Evolutionary conservation across 2,329 filamentous ascomycete species (phyloP), one percentile per base, ranked within the genome.

Genomic region (Beauveria brongniartii): DNA sequence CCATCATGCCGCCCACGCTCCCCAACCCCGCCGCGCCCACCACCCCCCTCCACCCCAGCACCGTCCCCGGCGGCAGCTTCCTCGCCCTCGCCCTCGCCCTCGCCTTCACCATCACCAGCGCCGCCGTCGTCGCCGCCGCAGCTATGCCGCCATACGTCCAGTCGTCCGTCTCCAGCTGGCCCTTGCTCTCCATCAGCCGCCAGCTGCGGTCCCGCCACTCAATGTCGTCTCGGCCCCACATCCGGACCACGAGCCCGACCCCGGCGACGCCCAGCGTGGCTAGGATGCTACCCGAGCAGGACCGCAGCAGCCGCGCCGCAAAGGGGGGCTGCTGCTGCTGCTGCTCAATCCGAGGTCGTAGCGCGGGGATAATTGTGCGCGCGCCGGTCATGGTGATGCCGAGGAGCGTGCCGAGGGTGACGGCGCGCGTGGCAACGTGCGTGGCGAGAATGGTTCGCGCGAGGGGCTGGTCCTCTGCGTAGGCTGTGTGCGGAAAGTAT

Each of bases 121-220:
- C 74, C 8, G 72, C 68, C 8, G 72, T 68, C 3, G 64, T 72
- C 68, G 62, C 76, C 65, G 67, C 72, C 1, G 68, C 67, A 0
- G 67, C 72, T 65, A 78, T 77, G 0, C 77, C 80, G 0, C 69
- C 73, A 20, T 78, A 74, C 22, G 77, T 80, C 76, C 78, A 84
- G 66, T 82, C 81, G 67, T 87, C 84, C 54, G 76, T 78, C 65
- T 82, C 76, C 0, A 82, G 67, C 74, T 89, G 84, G 0, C 81
- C 79, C 46, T 72, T 69, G 64, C 82, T 87, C 71, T 82, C 82
- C 48, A 85, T 65, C 55, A 89, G 67, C 34, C 85, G 74, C 84
- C 85, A 88, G 61, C 79, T 79, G 20, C 86, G 76, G 68, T 88
- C 85, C 67, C 80, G 72, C 85, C 85, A 88, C 70, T 88, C 84